phyloP scores from a whole-genome alignment of 2,329 filamentous ascomycete genomes.

The Cladosporium sp. region DNA sequence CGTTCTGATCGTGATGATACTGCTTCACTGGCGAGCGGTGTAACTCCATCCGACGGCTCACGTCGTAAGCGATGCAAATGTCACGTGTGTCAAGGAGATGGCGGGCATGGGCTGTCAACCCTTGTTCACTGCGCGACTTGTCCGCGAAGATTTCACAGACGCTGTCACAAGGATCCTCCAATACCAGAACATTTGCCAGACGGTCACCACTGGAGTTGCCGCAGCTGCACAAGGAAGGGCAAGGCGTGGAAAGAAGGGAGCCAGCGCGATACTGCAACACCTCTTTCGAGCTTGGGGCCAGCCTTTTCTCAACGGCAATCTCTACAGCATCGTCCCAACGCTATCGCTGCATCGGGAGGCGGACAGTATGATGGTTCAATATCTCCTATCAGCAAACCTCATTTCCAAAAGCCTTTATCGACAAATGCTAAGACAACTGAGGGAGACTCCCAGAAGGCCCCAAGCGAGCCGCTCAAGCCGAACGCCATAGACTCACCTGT shows the following conservation, averaged over 20 bases:
- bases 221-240: constrained; percentile 21
- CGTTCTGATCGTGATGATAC: constrained; percentile 8
- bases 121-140: constrained; percentile 33
- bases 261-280: background rate
- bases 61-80: constrained; percentile 21
- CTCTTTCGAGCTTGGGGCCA: background rate
- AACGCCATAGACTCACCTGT: background rate
- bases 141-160: constrained; percentile 31
- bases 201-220: constrained; percentile 23
- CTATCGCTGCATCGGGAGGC: too few species aligned
- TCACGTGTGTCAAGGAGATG: constrained; percentile 27
- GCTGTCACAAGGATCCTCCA: constrained; percentile 26
- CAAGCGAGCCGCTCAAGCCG: background rate
- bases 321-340: too few species aligned
- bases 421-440: too few species aligned
- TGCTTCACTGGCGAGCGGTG: background rate
- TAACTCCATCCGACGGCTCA: background rate
- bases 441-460: too few species aligned
- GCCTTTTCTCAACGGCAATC: too few species aligned
- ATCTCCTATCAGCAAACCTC: too few species aligned
- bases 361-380: too few species aligned
- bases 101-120: constrained; percentile 23
- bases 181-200: constrained; percentile 1
- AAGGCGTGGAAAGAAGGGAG: background rate
- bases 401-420: too few species aligned